Percentiles rank a stretch among this genome's conserved stretches.
Conservation (phyloP, 306 rosid genomes). For the Vachellia pachyceras region DNA sequence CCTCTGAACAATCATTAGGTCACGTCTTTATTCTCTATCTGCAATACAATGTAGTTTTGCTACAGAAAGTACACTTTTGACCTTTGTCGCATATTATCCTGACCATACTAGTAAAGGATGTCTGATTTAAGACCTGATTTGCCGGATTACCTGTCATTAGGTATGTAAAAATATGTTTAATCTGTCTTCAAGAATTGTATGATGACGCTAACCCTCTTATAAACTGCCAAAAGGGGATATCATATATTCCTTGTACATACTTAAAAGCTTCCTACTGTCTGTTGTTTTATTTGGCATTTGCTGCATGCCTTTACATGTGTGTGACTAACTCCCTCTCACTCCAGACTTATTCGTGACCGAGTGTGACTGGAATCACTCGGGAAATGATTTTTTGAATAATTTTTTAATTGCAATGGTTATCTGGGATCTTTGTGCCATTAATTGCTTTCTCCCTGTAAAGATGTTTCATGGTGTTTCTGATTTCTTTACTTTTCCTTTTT, state of each 20-base stretch:
- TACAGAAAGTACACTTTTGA: constrained; percentile 21
- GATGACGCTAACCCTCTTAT: not conserved
- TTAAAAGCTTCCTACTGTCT: not conserved
- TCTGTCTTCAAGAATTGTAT: constrained; percentile 25
- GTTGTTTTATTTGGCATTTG: not conserved
- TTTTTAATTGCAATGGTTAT: not conserved
- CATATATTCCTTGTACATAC: not conserved
- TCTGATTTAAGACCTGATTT: constrained; percentile 22
- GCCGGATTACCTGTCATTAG: constrained; percentile 3
- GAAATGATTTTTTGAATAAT: not conserved
- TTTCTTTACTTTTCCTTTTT: constrained; percentile 37
- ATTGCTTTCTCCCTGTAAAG: not conserved
- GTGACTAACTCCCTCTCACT: not conserved
- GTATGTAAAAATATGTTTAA: constrained; percentile 15
- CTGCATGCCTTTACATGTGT: not conserved
- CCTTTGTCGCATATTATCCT: constrained; percentile 5
- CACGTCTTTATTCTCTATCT: not conserved
- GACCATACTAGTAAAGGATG: constrained; percentile 10
- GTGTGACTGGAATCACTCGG: not conserved
- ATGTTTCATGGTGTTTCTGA: constrained; percentile 18
- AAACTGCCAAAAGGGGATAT: not conserved
- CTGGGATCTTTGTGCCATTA: not conserved
- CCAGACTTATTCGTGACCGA: not conserved
- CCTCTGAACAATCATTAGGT: not conserved
- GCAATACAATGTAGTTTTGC: constrained; percentile 4